Evolutionary conservation across 192 early-diverging fungal genomes (phyloP), one percentile per base, ranked within the genome.

Genomic region (Piromyces sp.): DNA sequence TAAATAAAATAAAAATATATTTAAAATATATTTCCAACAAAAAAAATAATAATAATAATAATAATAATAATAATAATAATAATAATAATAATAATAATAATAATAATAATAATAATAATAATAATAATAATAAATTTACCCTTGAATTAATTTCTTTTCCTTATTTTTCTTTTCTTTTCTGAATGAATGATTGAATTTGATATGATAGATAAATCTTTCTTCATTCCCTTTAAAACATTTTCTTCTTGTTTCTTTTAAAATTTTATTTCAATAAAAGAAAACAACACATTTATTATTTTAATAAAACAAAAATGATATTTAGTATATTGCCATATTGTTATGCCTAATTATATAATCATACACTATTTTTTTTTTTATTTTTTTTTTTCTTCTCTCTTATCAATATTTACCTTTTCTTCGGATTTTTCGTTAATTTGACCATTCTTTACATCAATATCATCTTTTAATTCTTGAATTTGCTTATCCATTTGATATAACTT

Each of bases 401-500:
- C 33, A 30, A 29, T 30, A 6, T 40, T 78, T 33, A 88, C 87
- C 84, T 89, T 86, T 83, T 86, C 89, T 30, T 84, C 80, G 28
- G 89, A 85, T 68, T 85, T 84, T 2, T 83, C 81, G 31, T 84
- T 85, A 0, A 88, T 80, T 0, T 83, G 80, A 68, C 87, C 88
- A 30, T 92, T 87, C 78, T 93, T 88, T 5, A 84, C 82, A 26
- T 89, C 88, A 13, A 94, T 90, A 29, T 90, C 90, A 26, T 86
- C 83, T 68, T 92, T 88, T n/a, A 92, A 87, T 5, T 84, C 81
- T 38, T 89, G 85, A 26, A 92, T 90, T 30, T 92, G 89, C 31
- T 88, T 81, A 79, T 98, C 94, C 31, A 96, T 88, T 81, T 97
- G 95, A 87, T 92, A 99, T 40, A 98, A 89, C 82, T 95, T 94